Evolutionary conservation across 225 moss, liverwort and hornwort genomes (phyloP), one percentile per base, ranked within the genome.

Genomic region (Straminergon stramineum): DNA sequence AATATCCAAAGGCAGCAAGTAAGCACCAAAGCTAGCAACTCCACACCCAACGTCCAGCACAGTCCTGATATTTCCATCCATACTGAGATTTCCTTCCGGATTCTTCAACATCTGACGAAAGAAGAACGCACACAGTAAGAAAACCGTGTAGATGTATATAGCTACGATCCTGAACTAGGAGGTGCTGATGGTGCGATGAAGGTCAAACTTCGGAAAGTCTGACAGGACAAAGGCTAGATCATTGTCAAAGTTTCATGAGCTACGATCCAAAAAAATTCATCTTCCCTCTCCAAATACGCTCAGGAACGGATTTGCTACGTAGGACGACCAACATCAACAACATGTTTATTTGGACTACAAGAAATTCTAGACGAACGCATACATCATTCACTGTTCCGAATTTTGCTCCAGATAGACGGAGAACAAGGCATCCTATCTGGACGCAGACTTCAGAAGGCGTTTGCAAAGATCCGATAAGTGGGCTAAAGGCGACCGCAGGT

Each of bases 21-120:
- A 99, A 75, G 99, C 99, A 86, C 99, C 97, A 89, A 99, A 99
- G 82, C 99, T 99, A 58, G 99, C 99, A 81, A 99, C 99, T 88
- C 99, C 99, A 84, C 99, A 99, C 45, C 99, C 99, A 60, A 99
- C 95, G 93, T 99, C 99, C 90, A 99, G 93, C 66, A 97, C 99
- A 87, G 97, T 97, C 90, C 99, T 95, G 89, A 99, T 92, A 88
- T 90, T 95, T 63, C 99, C 99, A 87, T 94, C 87, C 88, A 91
- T 86, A 79, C 96, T 97, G 17, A 99, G 94, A 77, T 97, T 97
- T 77, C 96, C 97, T 69, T 97, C 96, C 84, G 92, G 90, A 53
- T 94, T 93, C 68, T 94, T 93, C 69, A 99, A 93, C 99, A 99
- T 99, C 99, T 99, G 95, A 83, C 77, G 19, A 57, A 88, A 64